Evolutionary conservation across 371 early-diverging fungal species (phyloP), one percentile per base, ranked within the genome.

Genomic region (Catenaria anguillulae): DNA sequence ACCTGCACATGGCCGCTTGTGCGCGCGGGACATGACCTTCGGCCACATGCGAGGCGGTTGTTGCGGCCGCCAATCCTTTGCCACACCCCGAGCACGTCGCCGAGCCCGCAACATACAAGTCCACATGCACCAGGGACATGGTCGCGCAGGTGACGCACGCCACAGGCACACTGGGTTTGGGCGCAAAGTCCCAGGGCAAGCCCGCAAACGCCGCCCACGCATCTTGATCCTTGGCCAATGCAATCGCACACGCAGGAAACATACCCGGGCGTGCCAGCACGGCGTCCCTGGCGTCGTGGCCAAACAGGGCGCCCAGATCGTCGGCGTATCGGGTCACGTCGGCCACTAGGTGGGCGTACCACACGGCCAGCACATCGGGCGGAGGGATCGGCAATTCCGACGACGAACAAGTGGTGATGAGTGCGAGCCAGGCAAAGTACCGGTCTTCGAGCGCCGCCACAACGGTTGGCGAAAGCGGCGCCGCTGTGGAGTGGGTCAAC

Each of bases 251-350:
- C 10, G 40, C 40, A 5, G 40, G 40, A 5, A 40, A 17, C n/a
- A n/a, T n/a, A n/a, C n/a, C 17, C 56, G 56, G 40, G 34, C 24
- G 24, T 0, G 35, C 24, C 56, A 56, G 24, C 6, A 56, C 24
- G 35, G 26, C 26, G 56, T 56, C 56, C 23, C 56, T 19, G 23
- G 56, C 21, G 12, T 56, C 56, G 34, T 19, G 19, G 35, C 56
- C 56, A 24, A 56, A 56, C 24, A 56, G 24, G 19, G 19, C 23
- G 26, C 56, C 56, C 13, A 56, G 35, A 31, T 56, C 56, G 40
- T 56, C 56, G 56, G 56, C 56, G 26, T 56, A 56, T 19, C 56
- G 56, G 23, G 56, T 56, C 35, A 40, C 23, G 56, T 56, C 56
- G 23, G 26, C 19, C 36, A 24, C 24, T 10, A 56, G 24, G 34